These are phyloP conservation scores for Fusarium sp. DNA, from an alignment of 2,329 filamentous ascomycete genomes.

Conservation along the genomic window DNA sequence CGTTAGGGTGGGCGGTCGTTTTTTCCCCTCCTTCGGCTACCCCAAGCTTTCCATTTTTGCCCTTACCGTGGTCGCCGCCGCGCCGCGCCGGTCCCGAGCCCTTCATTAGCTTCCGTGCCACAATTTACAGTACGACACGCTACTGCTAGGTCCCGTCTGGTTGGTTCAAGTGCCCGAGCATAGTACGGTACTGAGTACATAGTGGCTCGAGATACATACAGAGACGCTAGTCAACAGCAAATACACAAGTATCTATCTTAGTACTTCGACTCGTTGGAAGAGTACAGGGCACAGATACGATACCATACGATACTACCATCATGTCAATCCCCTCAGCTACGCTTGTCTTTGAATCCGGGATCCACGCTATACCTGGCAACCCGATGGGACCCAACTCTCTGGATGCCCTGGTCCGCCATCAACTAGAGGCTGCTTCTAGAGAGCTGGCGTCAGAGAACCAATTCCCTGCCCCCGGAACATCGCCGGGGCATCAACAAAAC, in stretches of 20 bases:
- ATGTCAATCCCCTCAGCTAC: conserved; percentile 45
- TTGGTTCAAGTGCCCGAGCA: conserved; percentile 36
- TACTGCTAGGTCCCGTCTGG: conserved; percentile 44
- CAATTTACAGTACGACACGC: conserved; percentile 34
- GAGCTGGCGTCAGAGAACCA: conserved; percentile 39
- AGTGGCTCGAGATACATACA: conserved; percentile 29
- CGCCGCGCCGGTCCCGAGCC: conserved; percentile 40
- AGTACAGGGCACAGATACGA: conserved; percentile 22
- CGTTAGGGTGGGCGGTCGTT: conserved; percentile 5
- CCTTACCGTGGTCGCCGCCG: conserved; percentile 41
- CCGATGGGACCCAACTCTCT: conserved; percentile 36
- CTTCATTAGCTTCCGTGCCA: conserved; percentile 44
- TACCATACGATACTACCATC: conserved; percentile 7
- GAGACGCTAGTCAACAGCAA: conserved; percentile 29
- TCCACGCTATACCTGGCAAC: conserved; percentile 34
- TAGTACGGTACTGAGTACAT: conserved; percentile 31
- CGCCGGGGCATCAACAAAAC: conserved; percentile 40
- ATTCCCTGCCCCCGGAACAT: conserved; percentile 7
- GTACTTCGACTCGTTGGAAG: not conserved
- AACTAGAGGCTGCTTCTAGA: conserved; percentile 43
- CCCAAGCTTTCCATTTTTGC: conserved; percentile 39
- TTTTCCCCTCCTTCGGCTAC: conserved; percentile 21
- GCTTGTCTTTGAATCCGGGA: conserved; percentile 47
- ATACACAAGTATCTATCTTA: conserved; percentile 19
- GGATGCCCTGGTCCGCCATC: conserved; percentile 45